Base-by-base conservation (phyloP, 2,329 filamentous ascomycete genomes). In the Aspergillus flavus region DNA sequence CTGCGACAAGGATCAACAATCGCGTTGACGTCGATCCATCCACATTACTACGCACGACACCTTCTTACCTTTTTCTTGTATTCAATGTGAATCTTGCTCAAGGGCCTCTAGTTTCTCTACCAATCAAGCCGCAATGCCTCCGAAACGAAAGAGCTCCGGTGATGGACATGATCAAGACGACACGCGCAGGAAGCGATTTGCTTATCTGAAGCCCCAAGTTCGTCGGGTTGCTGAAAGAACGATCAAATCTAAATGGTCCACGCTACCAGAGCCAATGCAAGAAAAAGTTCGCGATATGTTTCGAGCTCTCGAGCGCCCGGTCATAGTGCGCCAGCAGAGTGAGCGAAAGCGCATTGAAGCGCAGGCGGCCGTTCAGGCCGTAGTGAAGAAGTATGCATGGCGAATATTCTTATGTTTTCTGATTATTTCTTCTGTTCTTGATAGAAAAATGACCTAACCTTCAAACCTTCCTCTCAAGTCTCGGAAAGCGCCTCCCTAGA, bases 191-290 rank as follows among this genome's bases (percentile, higher is more conserved):
- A 78, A 76, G 63, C 70, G 68, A 57, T 80, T 75, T 54, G 76
- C 79, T 16, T 77, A 76, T 55, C 69, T 82, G 39, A 76, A 79
- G 65, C 75, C 78, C 11, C 76, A 75, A 26, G 71, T 80, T 50
- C 79, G 78, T 59, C 78, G 78, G 57, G 72, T 82, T 39, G 73
- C 79, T 10, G 77, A 81, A 64, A 72, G 74, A 54, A 80, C 78
- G 10, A 80, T 82, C 68, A 80, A 80, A 57, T 75, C 78, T 45
- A 81, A 81, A 76, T 82, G 80, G 80, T 74, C 76, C 14, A 78
- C 80, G 6, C 73, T 82, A 2, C 77, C 80, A 1, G 77, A 79
- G 34, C 72, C 77, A 2, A 75, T 75, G 4, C 80, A 81, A 66
- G 78, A 79, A 45, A 80, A 77, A 58, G 72, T 82, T 53, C 73